Conservation (phyloP, 2,329 filamentous ascomycete species). For the Clonostachys sp. region DNA sequence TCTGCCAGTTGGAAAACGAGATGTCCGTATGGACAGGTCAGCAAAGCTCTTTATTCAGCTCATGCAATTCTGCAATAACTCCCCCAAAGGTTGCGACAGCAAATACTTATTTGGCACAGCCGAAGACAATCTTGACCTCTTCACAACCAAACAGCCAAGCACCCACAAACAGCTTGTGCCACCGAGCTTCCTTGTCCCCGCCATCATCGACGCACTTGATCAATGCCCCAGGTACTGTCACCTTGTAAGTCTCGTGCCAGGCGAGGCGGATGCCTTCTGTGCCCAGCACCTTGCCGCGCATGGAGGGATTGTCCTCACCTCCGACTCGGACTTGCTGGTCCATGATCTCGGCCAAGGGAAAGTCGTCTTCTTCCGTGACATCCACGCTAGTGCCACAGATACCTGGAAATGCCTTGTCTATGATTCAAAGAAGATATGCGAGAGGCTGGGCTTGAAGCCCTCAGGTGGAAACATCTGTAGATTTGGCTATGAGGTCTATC, state of each 20-base stretch:
- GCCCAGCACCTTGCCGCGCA: slow-evolving; percentile 55
- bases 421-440: slow-evolving; percentile 21
- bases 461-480: background rate
- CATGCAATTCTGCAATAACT: background rate
- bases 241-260: slow-evolving; percentile 60
- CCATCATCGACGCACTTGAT: slow-evolving; percentile 68
- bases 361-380: slow-evolving; percentile 65
- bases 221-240: slow-evolving; percentile 30
- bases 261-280: slow-evolving; percentile 82
- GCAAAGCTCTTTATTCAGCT: slow-evolving; percentile 53
- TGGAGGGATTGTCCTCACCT: slow-evolving; percentile 62
- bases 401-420: background rate
- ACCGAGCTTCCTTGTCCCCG: slow-evolving; percentile 72
- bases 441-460: slow-evolving; percentile 31
- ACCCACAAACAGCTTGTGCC: slow-evolving; percentile 32
- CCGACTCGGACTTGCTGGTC: slow-evolving; percentile 82
- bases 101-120: background rate
- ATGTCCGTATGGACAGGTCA: slow-evolving; percentile 57
- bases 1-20: slow-evolving; percentile 63
- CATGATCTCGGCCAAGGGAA: slow-evolving; percentile 64
- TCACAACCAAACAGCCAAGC: slow-evolving; percentile 10
- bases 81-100: background rate
- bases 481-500: slow-evolving; percentile 3
- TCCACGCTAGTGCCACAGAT: slow-evolving; percentile 33
- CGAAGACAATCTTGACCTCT: slow-evolving; percentile 11